Percentiles rank a stretch among this genome's conserved stretches.
Conservation (phyloP, 2,329 filamentous ascomycete genomes). For the Bipolaris zeicola region DNA sequence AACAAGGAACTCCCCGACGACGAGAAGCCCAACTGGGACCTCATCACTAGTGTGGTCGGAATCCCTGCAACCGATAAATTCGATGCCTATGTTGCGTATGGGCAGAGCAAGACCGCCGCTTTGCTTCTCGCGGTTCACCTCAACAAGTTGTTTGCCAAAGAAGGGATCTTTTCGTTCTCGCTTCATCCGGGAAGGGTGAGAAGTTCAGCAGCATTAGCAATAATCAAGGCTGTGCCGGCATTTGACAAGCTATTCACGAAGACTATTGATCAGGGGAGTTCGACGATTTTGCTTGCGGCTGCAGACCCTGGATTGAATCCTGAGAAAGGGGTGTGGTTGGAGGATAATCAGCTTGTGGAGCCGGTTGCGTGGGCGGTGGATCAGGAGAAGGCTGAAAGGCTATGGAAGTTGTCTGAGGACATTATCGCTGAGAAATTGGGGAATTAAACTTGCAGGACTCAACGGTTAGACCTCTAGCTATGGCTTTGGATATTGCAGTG, state of each 20-base stretch:
- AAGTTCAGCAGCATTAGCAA: slow-evolving; percentile 3
- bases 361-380: background rate
- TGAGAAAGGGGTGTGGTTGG: slow-evolving; percentile 3
- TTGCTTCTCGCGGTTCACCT: slow-evolving; percentile 13
- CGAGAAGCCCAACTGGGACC: slow-evolving; percentile 9
- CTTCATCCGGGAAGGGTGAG: slow-evolving; percentile 17
- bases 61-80: background rate
- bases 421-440: background rate
- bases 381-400: slow-evolving; percentile 18
- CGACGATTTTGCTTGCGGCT: slow-evolving; percentile 21
- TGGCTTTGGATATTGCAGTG: too few species aligned
- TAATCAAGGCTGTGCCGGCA: background rate
- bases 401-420: slow-evolving; percentile 32
- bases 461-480: background rate
- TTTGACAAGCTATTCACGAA: slow-evolving; percentile 2
- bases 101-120: slow-evolving; percentile 23
- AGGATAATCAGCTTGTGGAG: slow-evolving; percentile 16
- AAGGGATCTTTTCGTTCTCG: slow-evolving; percentile 14
- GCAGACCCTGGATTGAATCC: slow-evolving; percentile 18
- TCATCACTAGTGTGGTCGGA: background rate
- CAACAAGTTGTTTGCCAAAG: background rate
- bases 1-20: background rate
- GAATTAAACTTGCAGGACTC: background rate
- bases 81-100: slow-evolving; percentile 16
- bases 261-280: slow-evolving; percentile 20